Percentiles rank a stretch among this genome's conserved stretches.
Evolutionary conservation across 345 rosid genomes (phyloP).

Genomic region (Melastoma malabathricum): DNA sequence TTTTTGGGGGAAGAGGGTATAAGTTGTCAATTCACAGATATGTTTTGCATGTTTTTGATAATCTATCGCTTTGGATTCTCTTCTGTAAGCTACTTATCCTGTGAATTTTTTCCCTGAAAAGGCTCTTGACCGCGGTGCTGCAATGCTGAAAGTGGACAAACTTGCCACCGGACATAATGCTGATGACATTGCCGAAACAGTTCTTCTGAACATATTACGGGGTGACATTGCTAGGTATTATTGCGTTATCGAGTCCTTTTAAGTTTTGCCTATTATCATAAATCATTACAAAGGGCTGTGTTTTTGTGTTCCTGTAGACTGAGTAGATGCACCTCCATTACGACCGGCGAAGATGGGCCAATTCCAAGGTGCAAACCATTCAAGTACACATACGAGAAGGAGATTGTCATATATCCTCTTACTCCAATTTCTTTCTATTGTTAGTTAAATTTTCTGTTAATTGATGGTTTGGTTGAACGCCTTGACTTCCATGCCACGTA

Average conservation of each 20-base stretch:
- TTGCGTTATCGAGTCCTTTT: background rate
- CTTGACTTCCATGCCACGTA: conserved; percentile 65
- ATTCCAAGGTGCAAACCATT: conserved; percentile 97
- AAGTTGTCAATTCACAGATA: too few species aligned
- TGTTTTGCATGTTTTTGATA: too few species aligned
- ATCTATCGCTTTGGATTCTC: too few species aligned
- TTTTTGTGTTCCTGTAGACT: conserved; percentile 26
- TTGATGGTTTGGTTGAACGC: conserved; percentile 4
- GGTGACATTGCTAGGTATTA: conserved; percentile 90
- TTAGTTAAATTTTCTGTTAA: background rate
- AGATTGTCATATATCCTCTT: conserved; percentile 92
- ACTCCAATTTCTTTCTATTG: conserved; percentile 1
- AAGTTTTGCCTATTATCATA: background rate
- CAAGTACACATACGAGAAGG: conserved; percentile 88
- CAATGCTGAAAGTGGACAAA: conserved; percentile 77
- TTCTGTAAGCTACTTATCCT: conserved; percentile 1
- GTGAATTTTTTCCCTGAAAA: conserved; percentile 10
- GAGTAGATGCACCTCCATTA: conserved; percentile 77
- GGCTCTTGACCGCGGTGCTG: conserved; percentile 98
- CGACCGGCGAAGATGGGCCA: conserved; percentile 94
- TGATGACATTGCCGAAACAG: conserved; percentile 95
- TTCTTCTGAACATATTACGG: conserved; percentile 71
- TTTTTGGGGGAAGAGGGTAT: too few species aligned
- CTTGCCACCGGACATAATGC: conserved; percentile 89
- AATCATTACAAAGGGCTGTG: background rate